Percentiles rank a stretch among this genome's conserved stretches.
Conservation (phyloP, 495 filamentous ascomycete species). For the Astrocystis sublimbata region DNA sequence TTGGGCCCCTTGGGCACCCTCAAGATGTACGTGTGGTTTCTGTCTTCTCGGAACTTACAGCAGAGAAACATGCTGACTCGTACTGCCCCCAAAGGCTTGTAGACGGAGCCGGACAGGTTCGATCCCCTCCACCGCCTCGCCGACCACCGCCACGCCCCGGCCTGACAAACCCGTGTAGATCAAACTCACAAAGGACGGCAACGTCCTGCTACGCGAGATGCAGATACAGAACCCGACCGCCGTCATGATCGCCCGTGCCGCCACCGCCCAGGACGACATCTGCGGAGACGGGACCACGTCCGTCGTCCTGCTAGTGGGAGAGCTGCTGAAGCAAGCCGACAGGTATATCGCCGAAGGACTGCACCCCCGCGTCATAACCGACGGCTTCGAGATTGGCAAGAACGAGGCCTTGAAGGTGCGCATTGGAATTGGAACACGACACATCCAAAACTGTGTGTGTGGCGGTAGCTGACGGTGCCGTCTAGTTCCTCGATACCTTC, state of each 20-base stretch:
- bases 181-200: conserved; percentile 98
- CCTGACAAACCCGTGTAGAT: conserved; percentile 59
- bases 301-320: conserved; percentile 91
- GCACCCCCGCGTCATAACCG: conserved; percentile 94
- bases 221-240: conserved; percentile 90
- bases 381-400: conserved; percentile 97
- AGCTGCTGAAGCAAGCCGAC: conserved; percentile 96
- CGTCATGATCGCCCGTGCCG: conserved; percentile 98
- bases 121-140: conserved; percentile 31
- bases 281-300: conserved; percentile 97
- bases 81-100: conserved; percentile 67
- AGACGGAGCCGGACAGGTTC: conserved; percentile 88
- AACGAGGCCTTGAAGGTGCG: conserved; percentile 82
- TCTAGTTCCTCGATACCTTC: conserved; percentile 89
- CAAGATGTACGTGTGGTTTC: conserved; percentile 72
- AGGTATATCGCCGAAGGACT: conserved; percentile 91
- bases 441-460: neutral
- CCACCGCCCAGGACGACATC: conserved; percentile 97
- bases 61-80: conserved; percentile 29
- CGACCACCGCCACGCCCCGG: conserved; percentile 1
- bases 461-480: neutral
- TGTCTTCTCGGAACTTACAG: too few species aligned
- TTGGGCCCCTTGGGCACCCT: conserved; percentile 90
- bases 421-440: neutral
- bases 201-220: conserved; percentile 95